phyloP scores from a whole-genome alignment of 768 basidiomycete species.

The Plicaturopsis crispa region DNA sequence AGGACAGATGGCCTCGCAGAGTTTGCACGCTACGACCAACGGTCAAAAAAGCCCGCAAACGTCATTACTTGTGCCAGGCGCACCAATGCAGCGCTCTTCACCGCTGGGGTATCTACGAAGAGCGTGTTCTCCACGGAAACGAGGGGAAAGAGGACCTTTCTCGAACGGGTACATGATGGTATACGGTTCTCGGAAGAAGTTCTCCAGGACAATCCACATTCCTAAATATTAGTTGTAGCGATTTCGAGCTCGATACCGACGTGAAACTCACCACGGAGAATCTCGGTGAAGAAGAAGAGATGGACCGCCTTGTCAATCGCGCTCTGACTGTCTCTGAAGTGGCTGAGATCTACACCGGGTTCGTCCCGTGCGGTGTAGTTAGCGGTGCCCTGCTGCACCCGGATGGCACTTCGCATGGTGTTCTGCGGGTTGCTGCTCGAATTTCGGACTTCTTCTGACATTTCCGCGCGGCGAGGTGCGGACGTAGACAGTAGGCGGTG shows the following conservation, averaged over 20 bases:
- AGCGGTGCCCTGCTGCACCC: constrained; percentile 16
- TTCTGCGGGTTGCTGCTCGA: constrained; percentile 17
- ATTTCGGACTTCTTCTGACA: constrained; percentile 14
- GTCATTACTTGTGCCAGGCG: constrained; percentile 19
- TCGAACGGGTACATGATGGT: constrained; percentile 99
- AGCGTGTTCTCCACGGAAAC: constrained; percentile 98
- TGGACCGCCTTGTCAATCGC: constrained; percentile 95
- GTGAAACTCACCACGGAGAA: constrained; percentile 73
- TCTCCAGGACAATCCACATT: constrained; percentile 95
- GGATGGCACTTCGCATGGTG: constrained; percentile 29
- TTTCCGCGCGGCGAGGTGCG: constrained; percentile 28
- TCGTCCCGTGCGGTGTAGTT: constrained; percentile 27
- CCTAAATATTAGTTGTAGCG: constrained; percentile 39
- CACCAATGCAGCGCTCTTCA: constrained; percentile 98
- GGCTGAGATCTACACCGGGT: constrained; percentile 49
- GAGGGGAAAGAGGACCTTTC: constrained; percentile 94
- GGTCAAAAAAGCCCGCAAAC: constrained; percentile 3
- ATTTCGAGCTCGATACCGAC: constrained; percentile 1
- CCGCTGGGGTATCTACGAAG: constrained; percentile 94
- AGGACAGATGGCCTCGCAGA: constrained; percentile 98
- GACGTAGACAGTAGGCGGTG: constrained; percentile 45
- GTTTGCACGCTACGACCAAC: constrained; percentile 80
- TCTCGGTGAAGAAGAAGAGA: constrained; percentile 98
- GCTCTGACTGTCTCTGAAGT: constrained; percentile 74
- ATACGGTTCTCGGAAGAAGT: constrained; percentile 92